phyloP scores from a whole-genome alignment of 2,329 filamentous ascomycete species.

The Diaporthe longicolla region DNA sequence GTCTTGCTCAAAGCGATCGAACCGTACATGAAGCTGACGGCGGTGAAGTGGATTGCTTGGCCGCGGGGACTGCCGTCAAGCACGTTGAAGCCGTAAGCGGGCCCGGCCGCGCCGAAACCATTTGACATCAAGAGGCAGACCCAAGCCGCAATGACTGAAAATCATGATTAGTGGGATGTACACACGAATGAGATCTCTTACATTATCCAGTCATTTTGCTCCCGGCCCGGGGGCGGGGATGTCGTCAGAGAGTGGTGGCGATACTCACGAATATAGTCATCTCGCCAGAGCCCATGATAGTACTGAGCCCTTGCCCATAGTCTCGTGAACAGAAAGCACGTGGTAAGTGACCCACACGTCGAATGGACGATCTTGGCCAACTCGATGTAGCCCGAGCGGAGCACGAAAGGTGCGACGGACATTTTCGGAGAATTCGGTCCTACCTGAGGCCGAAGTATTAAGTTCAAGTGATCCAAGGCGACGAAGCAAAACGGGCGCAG shows the following conservation, averaged over 20 bases:
- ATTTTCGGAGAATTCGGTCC: not conserved
- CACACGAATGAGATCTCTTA: not conserved
- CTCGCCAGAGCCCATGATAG: conserved; percentile 33
- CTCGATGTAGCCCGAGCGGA: conserved; percentile 19
- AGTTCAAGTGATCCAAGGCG: not conserved
- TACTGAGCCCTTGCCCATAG: conserved; percentile 24
- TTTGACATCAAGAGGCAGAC: not conserved
- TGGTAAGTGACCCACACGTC: conserved; percentile 15
- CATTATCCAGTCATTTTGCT: not conserved
- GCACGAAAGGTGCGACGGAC: conserved; percentile 15
- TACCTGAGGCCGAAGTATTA: not conserved
- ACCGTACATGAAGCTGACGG: conserved; percentile 26
- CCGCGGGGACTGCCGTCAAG: conserved; percentile 24
- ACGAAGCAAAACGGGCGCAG: not conserved
- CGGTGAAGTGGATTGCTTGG: conserved; percentile 18
- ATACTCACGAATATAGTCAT: conserved; percentile 32
- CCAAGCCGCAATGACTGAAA: conserved; percentile 27
- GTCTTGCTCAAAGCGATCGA: conserved; percentile 24
- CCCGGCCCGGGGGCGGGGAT: not conserved
- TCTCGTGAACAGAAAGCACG: conserved; percentile 26
- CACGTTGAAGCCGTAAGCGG: conserved; percentile 30
- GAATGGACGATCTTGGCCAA: conserved; percentile 32
- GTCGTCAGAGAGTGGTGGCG: too few species aligned
- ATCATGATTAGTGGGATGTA: not conserved
- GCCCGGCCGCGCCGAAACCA: conserved; percentile 10